Evolutionary conservation across 768 basidiomycete genomes (phyloP).

Genomic region (Tulasnella sp.): DNA sequence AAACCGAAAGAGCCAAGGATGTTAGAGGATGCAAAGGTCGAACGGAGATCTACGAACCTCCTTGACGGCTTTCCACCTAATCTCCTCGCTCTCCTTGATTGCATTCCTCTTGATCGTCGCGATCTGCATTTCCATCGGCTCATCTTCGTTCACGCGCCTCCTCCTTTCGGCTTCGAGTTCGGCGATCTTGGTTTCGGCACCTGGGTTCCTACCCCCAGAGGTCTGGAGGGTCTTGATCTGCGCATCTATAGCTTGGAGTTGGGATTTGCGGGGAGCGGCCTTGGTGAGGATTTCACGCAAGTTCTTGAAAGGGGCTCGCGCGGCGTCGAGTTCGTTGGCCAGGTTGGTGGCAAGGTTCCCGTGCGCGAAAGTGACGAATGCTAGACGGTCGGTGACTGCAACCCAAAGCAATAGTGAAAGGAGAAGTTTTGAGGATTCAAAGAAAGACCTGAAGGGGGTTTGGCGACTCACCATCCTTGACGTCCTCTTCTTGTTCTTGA

Average conservation of each 20-base stretch:
- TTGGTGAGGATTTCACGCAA: constrained; percentile 59
- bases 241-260: constrained; percentile 44
- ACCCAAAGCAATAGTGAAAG: no score
- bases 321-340: constrained; percentile 49
- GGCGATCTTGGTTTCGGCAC: constrained; percentile 34
- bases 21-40: background rate
- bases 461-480: constrained; percentile 39
- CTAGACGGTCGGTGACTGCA: constrained; percentile 68
- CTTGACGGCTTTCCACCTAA: constrained; percentile 71
- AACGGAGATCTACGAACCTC: constrained; percentile 41
- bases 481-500: constrained; percentile 54
- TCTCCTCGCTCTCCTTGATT: constrained; percentile 58
- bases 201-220: background rate
- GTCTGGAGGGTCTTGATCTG: constrained; percentile 23
- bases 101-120: constrained; percentile 67
- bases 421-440: constrained; percentile 4
- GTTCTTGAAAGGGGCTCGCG: constrained; percentile 57
- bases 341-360: constrained; percentile 56
- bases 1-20: background rate
- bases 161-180: constrained; percentile 63
- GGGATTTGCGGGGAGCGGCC: constrained; percentile 50
- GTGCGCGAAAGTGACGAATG: constrained; percentile 68
- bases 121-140: constrained; percentile 56
- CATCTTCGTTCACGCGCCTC: constrained; percentile 54
- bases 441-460: no score